These are phyloP conservation scores for Wickerhamiella azymoides DNA, from an alignment of 805 yeast genomes.

Conservation along the genomic window DNA sequence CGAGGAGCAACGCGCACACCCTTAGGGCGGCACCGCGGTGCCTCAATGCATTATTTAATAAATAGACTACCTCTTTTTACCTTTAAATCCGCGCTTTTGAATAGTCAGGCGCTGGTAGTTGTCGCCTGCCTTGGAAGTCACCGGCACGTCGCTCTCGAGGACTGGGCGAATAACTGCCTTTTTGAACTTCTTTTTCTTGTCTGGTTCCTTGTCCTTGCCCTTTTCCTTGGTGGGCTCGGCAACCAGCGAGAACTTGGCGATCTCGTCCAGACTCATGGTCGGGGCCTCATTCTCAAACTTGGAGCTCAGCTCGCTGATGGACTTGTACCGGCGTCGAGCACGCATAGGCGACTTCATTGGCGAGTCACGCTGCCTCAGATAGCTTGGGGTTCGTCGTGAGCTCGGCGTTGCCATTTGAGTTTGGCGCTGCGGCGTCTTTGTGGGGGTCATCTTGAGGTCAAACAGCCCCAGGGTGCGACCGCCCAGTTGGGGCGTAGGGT, in stretches of 20 bases:
- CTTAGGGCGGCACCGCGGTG: too few relatives aligned
- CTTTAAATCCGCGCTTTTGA: slow-evolving; percentile 12
- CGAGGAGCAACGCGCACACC: slow-evolving; percentile 5
- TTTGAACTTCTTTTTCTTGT: slow-evolving; percentile 23
- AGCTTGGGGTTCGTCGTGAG: slow-evolving; percentile 11
- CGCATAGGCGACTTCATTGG: slow-evolving; percentile 3
- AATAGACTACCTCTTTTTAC: slow-evolving; percentile 13
- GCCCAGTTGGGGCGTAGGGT: slow-evolving; percentile 78
- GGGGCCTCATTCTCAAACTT: slow-evolving; percentile 14
- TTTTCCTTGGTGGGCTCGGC: slow-evolving; percentile 11
- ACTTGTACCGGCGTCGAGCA: neutral
- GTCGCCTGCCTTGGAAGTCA: slow-evolving; percentile 3
- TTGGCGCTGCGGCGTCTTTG: slow-evolving; percentile 7
- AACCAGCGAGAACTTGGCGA: slow-evolving; percentile 4
- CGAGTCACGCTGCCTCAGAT: slow-evolving; percentile 6
- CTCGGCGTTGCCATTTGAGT: slow-evolving; percentile 8
- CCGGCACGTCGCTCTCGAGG: slow-evolving; percentile 8
- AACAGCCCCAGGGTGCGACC: slow-evolving; percentile 66
- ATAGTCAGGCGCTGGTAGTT: slow-evolving; percentile 11
- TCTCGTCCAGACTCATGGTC: slow-evolving; percentile 15
- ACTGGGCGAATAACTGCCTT: slow-evolving; percentile 18
- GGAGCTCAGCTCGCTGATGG: slow-evolving; percentile 1
- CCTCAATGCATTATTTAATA: slow-evolving; percentile 7
- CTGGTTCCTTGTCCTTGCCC: slow-evolving; percentile 22
- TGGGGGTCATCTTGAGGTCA: slow-evolving; percentile 32